Evolutionary conservation across 140 eudicot genomes (phyloP).

Genomic region (Anethum foeniculum): DNA sequence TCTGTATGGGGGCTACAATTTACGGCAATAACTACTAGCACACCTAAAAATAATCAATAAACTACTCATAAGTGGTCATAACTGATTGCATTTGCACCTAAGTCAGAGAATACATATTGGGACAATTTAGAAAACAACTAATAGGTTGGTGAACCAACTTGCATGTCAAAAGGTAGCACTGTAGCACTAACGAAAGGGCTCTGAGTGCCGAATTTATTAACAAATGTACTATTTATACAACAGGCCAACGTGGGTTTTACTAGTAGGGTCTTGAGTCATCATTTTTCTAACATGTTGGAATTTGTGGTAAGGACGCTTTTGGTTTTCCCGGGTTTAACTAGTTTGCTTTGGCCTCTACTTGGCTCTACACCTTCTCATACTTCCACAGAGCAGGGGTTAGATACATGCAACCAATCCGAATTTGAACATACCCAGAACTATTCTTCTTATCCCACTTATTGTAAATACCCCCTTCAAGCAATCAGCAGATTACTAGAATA

Average conservation of each 20-base stretch:
- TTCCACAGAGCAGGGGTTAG: not conserved
- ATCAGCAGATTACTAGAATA: not conserved
- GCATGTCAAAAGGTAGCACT: not conserved
- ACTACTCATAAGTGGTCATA: not conserved
- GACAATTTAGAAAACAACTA: not conserved
- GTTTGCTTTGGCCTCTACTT: not conserved
- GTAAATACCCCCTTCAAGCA: not conserved
- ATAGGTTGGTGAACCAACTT: not conserved
- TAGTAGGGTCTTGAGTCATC: not conserved
- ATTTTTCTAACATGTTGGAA: not conserved
- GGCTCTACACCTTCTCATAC: not conserved
- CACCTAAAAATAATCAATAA: not conserved
- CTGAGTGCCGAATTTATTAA: not conserved
- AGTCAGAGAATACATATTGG: not conserved
- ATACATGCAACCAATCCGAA: not conserved
- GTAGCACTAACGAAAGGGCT: not conserved
- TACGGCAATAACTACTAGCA: not conserved
- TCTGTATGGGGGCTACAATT: not conserved
- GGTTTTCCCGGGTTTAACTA: not conserved
- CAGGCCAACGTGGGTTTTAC: not conserved
- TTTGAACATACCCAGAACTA: not conserved
- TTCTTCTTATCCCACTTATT: not conserved
- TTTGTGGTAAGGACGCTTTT: not conserved
- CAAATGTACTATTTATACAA: not conserved
- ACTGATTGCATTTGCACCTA: not conserved